phyloP scores from a whole-genome alignment of 345 rosid genomes.

The Salix exigua region DNA sequence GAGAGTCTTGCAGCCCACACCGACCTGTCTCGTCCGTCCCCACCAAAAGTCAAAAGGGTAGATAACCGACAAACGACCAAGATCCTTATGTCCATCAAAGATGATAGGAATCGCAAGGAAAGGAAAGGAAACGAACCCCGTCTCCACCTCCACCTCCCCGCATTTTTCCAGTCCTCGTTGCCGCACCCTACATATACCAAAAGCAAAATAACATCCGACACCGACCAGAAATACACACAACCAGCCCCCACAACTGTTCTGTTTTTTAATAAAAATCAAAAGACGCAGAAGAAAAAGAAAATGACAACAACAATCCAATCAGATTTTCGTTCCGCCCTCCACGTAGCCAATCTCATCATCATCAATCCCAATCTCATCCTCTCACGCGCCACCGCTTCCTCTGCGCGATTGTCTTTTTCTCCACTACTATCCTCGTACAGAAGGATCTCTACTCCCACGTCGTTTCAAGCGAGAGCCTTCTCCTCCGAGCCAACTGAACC shows the following conservation, averaged over 20 bases:
- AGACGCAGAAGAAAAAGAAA: too few species aligned
- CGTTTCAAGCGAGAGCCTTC: slow-evolving; percentile 28
- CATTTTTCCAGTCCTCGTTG: not conserved
- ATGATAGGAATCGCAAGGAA: not conserved
- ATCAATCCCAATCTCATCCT: slow-evolving; percentile 8
- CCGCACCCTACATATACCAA: not conserved
- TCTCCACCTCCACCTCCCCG: not conserved
- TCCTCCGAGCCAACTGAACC: slow-evolving; percentile 25
- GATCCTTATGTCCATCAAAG: not conserved
- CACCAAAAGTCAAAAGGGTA: not conserved
- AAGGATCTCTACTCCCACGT: not conserved
- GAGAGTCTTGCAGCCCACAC: not conserved
- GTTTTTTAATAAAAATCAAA: too few species aligned
- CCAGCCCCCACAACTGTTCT: not conserved
- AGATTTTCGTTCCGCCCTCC: slow-evolving; percentile 52
- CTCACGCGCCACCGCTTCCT: slow-evolving; percentile 18
- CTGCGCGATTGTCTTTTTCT: slow-evolving; percentile 7
- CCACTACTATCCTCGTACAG: not conserved
- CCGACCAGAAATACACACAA: not conserved
- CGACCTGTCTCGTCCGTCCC: not conserved
- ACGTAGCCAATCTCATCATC: slow-evolving; percentile 39
- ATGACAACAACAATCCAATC: slow-evolving; percentile 26
- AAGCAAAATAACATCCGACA: not conserved
- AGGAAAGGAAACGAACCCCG: not conserved
- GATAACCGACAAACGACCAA: not conserved